These are phyloP conservation scores for Bryoerythrophyllum caledonicum DNA, from an alignment of 225 moss, liverwort and hornwort genomes.

Conservation along the genomic window DNA sequence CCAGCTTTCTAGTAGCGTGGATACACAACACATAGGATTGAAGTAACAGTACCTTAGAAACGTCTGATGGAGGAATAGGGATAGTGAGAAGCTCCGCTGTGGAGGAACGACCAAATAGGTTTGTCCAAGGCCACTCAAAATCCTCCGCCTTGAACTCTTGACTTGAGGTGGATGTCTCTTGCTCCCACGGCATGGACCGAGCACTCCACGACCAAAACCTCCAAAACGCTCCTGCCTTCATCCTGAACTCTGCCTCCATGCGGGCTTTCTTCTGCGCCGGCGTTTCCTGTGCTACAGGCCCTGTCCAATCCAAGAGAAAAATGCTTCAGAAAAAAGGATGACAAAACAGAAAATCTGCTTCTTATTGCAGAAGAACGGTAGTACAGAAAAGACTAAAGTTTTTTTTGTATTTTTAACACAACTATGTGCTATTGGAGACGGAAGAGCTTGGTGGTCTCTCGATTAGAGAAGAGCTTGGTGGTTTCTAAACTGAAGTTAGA, in stretches of 20 bases:
- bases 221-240: constrained; percentile 89
- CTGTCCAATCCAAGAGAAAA: constrained; percentile 26
- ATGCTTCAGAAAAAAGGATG: neutral
- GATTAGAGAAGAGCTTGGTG: too few relatives aligned
- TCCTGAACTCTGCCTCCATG: constrained; percentile 70
- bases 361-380: too few relatives aligned
- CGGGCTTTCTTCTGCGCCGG: constrained; percentile 85
- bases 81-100: constrained; percentile 73
- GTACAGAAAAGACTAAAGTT: too few relatives aligned
- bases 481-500: too few relatives aligned
- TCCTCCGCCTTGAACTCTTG: constrained; percentile 14
- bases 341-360: neutral
- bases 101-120: constrained; percentile 87
- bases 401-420: too few relatives aligned
- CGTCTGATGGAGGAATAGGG: constrained; percentile 51
- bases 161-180: constrained; percentile 23
- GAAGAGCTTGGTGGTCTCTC: too few relatives aligned
- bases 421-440: too few relatives aligned
- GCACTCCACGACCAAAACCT: constrained; percentile 88
- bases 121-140: constrained; percentile 77
- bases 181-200: constrained; percentile 50
- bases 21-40: neutral
- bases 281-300: constrained; percentile 51
- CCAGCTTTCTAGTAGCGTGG: too few relatives aligned
- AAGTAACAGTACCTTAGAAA: constrained; percentile 45